Evolutionary conservation across 2,329 filamentous ascomycete species (phyloP).

Genomic region (Emmonsiellopsis sp.): DNA sequence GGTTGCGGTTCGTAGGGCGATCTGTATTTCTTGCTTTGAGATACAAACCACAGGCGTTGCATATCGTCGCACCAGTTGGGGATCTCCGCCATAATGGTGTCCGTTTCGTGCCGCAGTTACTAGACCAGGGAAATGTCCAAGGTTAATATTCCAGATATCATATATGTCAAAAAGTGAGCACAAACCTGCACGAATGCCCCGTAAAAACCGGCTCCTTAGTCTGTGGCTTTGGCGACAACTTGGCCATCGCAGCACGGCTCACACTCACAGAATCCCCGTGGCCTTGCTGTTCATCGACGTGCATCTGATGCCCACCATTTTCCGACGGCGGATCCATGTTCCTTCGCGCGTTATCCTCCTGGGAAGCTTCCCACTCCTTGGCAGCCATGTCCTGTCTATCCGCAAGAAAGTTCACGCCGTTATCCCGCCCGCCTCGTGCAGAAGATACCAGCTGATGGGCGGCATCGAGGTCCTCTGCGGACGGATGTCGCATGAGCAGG

Average conservation of each 20-base stretch:
- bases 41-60: slow-evolving; percentile 94
- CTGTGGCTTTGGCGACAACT: slow-evolving; percentile 24
- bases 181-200: slow-evolving; percentile 33
- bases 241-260: slow-evolving; percentile 7
- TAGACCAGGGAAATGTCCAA: slow-evolving; percentile 30
- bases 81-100: slow-evolving; percentile 93
- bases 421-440: slow-evolving; percentile 33
- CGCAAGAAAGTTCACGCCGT: slow-evolving; percentile 19
- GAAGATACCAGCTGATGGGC: slow-evolving; percentile 40
- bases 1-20: slow-evolving; percentile 82
- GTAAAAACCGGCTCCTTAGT: slow-evolving; percentile 29
- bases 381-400: slow-evolving; percentile 3
- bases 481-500: slow-evolving; percentile 27
- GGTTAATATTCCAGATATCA: background rate
- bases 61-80: slow-evolving; percentile 87
- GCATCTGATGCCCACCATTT: background rate
- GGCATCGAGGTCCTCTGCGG: slow-evolving; percentile 38
- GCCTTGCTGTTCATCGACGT: background rate
- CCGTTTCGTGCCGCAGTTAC: slow-evolving; percentile 89
- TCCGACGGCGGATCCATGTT: slow-evolving; percentile 5
- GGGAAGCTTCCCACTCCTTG: slow-evolving; percentile 10
- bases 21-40: slow-evolving; percentile 86
- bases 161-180: slow-evolving; percentile 3
- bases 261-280: background rate
- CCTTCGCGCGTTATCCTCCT: slow-evolving; percentile 12